phyloP scores from a whole-genome alignment of 139 green algal species.

The Chlorella vulgaris region DNA sequence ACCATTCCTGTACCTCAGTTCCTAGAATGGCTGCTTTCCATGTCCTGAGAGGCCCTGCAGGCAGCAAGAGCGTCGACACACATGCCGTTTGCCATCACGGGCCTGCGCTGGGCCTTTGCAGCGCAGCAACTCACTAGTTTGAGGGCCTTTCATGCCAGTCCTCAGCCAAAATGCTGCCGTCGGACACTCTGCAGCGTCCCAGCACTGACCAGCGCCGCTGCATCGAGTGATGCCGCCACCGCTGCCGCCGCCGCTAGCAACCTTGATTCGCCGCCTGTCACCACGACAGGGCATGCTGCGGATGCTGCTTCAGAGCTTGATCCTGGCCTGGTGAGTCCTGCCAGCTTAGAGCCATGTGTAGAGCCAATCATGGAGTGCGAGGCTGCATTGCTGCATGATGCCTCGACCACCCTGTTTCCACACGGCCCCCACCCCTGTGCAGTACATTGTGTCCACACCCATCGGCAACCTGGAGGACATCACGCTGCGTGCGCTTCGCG shows the following conservation, averaged over 20 bases:
- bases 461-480: conserved; percentile 91
- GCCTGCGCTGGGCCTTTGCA: neutral
- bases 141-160: neutral
- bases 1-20: too few relatives aligned
- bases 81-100: neutral
- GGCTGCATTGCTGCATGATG: too few relatives aligned
- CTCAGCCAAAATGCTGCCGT: neutral
- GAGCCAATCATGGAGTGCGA: neutral
- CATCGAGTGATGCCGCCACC: too few relatives aligned
- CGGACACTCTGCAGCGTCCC: too few relatives aligned
- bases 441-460: conserved; percentile 81
- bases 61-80: too few relatives aligned
- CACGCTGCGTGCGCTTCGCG: conserved; percentile 70
- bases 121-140: conserved; percentile 12
- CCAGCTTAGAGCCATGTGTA: neutral
- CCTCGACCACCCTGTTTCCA: too few relatives aligned
- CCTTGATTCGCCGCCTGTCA: too few relatives aligned
- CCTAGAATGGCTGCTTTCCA: too few relatives aligned
- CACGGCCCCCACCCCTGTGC: neutral
- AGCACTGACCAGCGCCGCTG: too few relatives aligned
- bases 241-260: neutral
- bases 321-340: neutral
- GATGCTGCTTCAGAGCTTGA: neutral
- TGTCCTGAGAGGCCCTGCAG: too few relatives aligned
- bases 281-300: neutral